Base-by-base conservation (phyloP, 1,284 basidiomycete genomes). In the Moesziomyces sp. region DNA sequence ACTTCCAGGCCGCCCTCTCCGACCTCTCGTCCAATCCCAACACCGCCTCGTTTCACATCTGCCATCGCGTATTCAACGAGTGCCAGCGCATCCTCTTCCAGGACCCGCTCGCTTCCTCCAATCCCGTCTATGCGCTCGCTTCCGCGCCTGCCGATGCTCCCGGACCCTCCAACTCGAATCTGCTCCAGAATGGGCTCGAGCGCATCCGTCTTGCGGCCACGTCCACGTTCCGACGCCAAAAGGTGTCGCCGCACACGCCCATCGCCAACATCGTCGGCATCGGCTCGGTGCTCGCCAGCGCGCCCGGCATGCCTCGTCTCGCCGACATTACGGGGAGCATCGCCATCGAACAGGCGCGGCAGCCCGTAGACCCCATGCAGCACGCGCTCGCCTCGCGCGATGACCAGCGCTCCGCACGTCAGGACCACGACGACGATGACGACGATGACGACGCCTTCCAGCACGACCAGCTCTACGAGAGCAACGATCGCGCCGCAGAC, bases 11-110 rank as follows among this genome's bases (percentile, higher is more conserved):
- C 2, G 70, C 80, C 14, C 80, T 82, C 33, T 73, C 70, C 28
- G 82, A 83, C 54, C 74, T 83, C 44, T 72, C 78, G 4, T 45
- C 52, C 18, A 60, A 89, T 10, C 85, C 85, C 46, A 88, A 90
- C 64, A 91, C 94, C 1, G 88, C 88, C 26, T 92, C 94, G 0
- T 98, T 99, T 85, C 86, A 89, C 61, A 91, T 97, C 72, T 99
- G 97, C 86, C 93, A 95, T 85, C 89, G 97, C 63, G 90, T 95
- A 51, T 87, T 97, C 70, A 93, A 94, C 83, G 89, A 90, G 84
- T 97, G 95, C 83, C 96, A 99, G 86, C 92, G 95, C 86, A 94
- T 98, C 83, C 95, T 99, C 80, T 99, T 97, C 84, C 90, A 92
- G 64, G 93, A 98, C 85, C 88, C 80, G 2, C 72, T 79, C 40